These are phyloP conservation scores for Trametes cingulata DNA, from an alignment of 768 basidiomycete genomes.

Conservation along the genomic window DNA sequence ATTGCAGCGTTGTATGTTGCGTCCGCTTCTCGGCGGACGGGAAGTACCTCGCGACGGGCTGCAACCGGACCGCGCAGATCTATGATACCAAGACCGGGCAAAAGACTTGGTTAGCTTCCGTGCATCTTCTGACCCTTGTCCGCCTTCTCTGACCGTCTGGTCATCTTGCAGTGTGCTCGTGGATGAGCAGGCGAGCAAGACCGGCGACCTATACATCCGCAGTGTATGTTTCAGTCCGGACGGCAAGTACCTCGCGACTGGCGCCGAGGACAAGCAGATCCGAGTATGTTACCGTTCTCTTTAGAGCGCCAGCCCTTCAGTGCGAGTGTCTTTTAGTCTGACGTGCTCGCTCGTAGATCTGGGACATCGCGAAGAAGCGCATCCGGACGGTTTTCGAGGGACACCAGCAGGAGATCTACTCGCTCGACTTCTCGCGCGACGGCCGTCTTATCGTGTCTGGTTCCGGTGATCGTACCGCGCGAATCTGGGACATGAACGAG, in stretches of 20 bases:
- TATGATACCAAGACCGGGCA: slow-evolving; percentile 87
- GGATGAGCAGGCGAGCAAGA: slow-evolving; percentile 72
- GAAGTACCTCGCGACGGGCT: slow-evolving; percentile 90
- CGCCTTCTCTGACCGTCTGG: neutral
- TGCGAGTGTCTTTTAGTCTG: neutral
- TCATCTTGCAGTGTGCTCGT: slow-evolving; percentile 57
- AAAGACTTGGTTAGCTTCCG: slow-evolving; percentile 70
- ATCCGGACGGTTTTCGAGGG: slow-evolving; percentile 84
- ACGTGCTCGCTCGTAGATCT: slow-evolving; percentile 56
- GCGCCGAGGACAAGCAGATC: slow-evolving; percentile 91
- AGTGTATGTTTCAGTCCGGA: slow-evolving; percentile 81
- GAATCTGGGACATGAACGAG: slow-evolving; percentile 61
- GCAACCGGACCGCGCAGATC: slow-evolving; percentile 94
- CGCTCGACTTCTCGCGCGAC: slow-evolving; percentile 87
- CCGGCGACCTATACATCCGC: slow-evolving; percentile 86
- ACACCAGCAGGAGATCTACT: slow-evolving; percentile 92
- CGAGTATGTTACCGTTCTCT: slow-evolving; percentile 51
- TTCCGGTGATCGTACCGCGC: slow-evolving; percentile 72
- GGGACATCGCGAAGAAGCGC: slow-evolving; percentile 83
- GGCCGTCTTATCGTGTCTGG: slow-evolving; percentile 87
- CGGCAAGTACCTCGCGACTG: slow-evolving; percentile 70
- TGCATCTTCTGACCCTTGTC: neutral
- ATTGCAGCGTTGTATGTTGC: slow-evolving; percentile 75
- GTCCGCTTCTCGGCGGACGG: slow-evolving; percentile 95
- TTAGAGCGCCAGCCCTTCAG: neutral